A percentile compares a stretch with the other conserved stretches of the same genome.
Conservation (phyloP, 805 yeast genomes). For the Candida taoyuanica region DNA sequence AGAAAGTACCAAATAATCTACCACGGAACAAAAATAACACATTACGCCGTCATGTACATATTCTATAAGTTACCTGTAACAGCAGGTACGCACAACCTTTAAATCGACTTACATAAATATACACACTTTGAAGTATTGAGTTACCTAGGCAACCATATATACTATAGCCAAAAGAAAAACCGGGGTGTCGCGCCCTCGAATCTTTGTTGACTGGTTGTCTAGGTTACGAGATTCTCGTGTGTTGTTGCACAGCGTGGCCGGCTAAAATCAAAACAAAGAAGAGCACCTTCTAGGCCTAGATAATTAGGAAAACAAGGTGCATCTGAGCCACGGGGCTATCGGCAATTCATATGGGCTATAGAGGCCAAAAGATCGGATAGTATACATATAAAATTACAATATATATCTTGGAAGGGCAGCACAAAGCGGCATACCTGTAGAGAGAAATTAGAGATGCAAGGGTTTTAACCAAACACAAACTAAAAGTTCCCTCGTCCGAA, state of each 20-base stretch:
- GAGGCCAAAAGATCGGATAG: conserved; percentile 5
- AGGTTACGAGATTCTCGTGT: background rate
- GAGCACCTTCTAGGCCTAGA: too few species aligned
- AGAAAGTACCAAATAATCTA: too few species aligned
- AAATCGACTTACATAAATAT: background rate
- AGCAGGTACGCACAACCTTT: too few species aligned
- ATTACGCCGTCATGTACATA: background rate
- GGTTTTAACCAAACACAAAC: too few species aligned
- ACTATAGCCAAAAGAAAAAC: background rate
- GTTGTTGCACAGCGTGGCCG: background rate
- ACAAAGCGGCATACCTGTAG: background rate
- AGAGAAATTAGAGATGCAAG: too few species aligned
- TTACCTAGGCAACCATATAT: background rate
- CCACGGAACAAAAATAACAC: too few species aligned
- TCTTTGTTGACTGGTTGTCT: background rate
- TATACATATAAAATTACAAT: conserved; percentile 13
- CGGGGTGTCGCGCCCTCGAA: conserved; percentile 7
- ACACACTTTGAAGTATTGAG: background rate
- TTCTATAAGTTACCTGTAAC: too few species aligned
- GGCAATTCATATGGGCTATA: too few species aligned
- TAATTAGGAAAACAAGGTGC: too few species aligned
- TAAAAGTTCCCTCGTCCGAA: too few species aligned
- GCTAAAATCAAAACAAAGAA: conserved; percentile 3
- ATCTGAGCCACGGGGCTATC: too few species aligned
- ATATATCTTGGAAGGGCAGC: background rate